A percentile compares a stretch with the other conserved stretches of the same genome.
phyloP scores from a whole-genome alignment of 169 alveolate species.

The Neospora caninum region DNA sequence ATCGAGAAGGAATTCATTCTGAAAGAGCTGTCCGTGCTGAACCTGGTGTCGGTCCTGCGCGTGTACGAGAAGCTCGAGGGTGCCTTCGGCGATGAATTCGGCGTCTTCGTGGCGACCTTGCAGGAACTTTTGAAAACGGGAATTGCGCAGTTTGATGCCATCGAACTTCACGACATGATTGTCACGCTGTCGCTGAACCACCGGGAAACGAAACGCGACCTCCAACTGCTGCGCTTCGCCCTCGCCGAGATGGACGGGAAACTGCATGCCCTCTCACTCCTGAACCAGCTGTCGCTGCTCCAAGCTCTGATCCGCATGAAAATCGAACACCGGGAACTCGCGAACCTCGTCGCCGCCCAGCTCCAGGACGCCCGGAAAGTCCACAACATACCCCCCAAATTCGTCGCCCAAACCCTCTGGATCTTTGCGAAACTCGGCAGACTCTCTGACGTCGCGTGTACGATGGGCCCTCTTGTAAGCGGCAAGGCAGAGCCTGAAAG shows the following conservation, averaged over 20 bases:
- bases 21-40: conserved; percentile 10
- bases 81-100: conserved; percentile 22
- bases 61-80: conserved; percentile 23
- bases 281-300: conserved; percentile 30
- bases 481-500: background rate
- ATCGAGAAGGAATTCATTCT: conserved; percentile 23
- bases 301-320: conserved; percentile 26
- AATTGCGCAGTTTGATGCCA: background rate
- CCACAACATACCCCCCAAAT: conserved; percentile 44
- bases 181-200: conserved; percentile 17
- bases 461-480: conserved; percentile 40
- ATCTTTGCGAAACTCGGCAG: conserved; percentile 22
- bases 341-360: background rate
- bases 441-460: conserved; percentile 25
- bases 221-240: conserved; percentile 15
- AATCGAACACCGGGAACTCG: background rate
- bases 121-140: background rate
- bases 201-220: conserved; percentile 37
- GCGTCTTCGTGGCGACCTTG: background rate
- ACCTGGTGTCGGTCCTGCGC: background rate
- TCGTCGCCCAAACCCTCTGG: conserved; percentile 44
- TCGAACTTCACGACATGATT: conserved; percentile 48
- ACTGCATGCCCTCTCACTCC: background rate
- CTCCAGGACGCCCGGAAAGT: background rate
- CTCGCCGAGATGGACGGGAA: conserved; percentile 30